Evolutionary conservation across 129 eudicot genomes (phyloP).

Genomic region (Silybum marianum): DNA sequence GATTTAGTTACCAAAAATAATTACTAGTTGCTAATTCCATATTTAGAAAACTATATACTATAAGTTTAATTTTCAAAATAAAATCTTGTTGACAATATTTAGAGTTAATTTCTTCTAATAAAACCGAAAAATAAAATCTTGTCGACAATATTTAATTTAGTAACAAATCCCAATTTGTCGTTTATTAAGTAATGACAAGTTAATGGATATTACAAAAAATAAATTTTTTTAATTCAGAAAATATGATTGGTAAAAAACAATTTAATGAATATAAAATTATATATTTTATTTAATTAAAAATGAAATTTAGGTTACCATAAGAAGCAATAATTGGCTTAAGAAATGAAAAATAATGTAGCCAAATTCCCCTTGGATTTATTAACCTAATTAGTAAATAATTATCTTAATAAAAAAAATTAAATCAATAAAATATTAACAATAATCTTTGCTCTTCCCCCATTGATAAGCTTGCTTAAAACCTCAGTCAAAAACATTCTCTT

Average conservation of each 20-base stretch:
- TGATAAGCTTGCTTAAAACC: slow-evolving; percentile 35
- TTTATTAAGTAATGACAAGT: slow-evolving; percentile 7
- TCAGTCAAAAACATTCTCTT: slow-evolving; percentile 34
- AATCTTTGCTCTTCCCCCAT: slow-evolving; percentile 11
- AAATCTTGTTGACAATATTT: background rate
- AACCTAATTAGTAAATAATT: slow-evolving; percentile 26
- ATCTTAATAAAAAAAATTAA: background rate
- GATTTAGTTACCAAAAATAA: background rate
- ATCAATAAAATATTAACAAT: background rate
- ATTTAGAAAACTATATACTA: background rate
- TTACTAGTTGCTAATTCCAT: background rate
- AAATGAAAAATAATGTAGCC: slow-evolving; percentile 18
- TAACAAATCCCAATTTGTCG: slow-evolving; percentile 17
- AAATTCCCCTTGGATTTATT: slow-evolving; percentile 22
- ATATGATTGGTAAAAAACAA: background rate
- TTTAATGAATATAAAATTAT: background rate
- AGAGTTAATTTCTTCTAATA: background rate
- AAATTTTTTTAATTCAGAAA: slow-evolving; percentile 4
- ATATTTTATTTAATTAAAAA: background rate
- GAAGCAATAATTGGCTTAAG: background rate
- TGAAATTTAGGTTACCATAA: background rate
- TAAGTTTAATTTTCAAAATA: background rate
- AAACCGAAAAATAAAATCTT: background rate
- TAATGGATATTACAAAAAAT: slow-evolving; percentile 10
- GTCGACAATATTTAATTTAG: background rate